Conservation (phyloP, 106 monocot genomes). For the Gastrodia elata region DNA sequence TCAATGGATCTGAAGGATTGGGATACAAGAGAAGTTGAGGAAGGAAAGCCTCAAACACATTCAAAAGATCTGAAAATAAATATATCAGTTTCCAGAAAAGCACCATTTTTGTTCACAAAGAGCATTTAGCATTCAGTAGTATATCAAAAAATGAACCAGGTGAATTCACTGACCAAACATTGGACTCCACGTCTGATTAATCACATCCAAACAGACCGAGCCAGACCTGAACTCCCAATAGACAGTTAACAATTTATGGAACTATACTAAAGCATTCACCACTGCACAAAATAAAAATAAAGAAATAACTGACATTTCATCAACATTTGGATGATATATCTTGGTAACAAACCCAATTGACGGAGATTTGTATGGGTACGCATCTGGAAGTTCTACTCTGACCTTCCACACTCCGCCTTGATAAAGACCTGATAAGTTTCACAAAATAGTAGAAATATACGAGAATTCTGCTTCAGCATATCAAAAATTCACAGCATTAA, state of each 20-base stretch:
- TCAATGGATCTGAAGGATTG: slow-evolving; percentile 79
- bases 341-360: slow-evolving; percentile 32
- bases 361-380: slow-evolving; percentile 35
- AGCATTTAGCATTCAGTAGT: neutral
- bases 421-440: slow-evolving; percentile 22
- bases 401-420: slow-evolving; percentile 38
- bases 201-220: slow-evolving; percentile 87
- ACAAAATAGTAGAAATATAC: neutral
- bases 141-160: neutral
- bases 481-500: neutral
- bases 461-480: neutral
- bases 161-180: slow-evolving; percentile 54
- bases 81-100: neutral
- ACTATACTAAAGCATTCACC: neutral
- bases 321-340: slow-evolving; percentile 39
- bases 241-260: neutral
- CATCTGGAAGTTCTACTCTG: slow-evolving; percentile 31
- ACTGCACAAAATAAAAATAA: neutral
- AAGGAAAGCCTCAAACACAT: slow-evolving; percentile 75
- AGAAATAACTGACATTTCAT: slow-evolving; percentile 25
- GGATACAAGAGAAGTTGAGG: slow-evolving; percentile 77
- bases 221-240: slow-evolving; percentile 63
- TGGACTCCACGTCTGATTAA: slow-evolving; percentile 87
- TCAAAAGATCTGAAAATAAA: slow-evolving; percentile 55
- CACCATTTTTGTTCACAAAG: neutral